A percentile compares a stretch with the other conserved stretches of the same genome.
These are phyloP conservation scores for Ephemerocybe angulata DNA, from an alignment of 768 basidiomycete species.

Conservation along the genomic window DNA sequence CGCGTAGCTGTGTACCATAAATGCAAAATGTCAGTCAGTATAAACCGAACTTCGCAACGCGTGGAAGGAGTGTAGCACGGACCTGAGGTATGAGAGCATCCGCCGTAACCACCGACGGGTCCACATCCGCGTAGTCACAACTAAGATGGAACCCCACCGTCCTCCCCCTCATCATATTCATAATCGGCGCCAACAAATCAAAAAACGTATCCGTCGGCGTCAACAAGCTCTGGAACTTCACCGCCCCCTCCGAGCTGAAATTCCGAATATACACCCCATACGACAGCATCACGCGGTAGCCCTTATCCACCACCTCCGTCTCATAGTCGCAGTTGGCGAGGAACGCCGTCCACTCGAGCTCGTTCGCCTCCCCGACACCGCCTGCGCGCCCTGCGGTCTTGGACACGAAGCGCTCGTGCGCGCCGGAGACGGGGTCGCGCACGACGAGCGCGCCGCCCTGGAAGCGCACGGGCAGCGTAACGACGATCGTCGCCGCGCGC, in stretches of 20 bases:
- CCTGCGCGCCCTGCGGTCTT: too few relatives aligned
- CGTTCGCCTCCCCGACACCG: conserved; percentile 60
- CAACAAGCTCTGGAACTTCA: conserved; percentile 51
- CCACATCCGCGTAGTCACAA: conserved; percentile 58
- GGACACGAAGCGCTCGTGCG: conserved; percentile 52
- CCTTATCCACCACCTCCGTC: conserved; percentile 66
- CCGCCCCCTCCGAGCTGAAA: conserved; percentile 48
- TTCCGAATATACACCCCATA: conserved; percentile 70
- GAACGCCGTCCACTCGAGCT: conserved; percentile 79
- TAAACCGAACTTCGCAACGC: not conserved
- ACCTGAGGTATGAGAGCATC: conserved; percentile 70
- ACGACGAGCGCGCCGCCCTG: conserved; percentile 65
- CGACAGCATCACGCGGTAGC: conserved; percentile 64
- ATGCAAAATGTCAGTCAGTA: not conserved
- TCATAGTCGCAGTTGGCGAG: conserved; percentile 72
- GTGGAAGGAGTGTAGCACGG: conserved; percentile 25
- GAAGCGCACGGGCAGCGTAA: conserved; percentile 73
- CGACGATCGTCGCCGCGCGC: conserved; percentile 65
- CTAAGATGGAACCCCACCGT: conserved; percentile 71
- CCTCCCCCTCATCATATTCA: conserved; percentile 68
- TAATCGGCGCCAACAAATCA: conserved; percentile 64
- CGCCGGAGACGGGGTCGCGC: conserved; percentile 48
- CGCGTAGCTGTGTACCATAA: conserved; percentile 54
- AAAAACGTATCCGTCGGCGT: conserved; percentile 72
- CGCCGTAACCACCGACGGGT: conserved; percentile 66